phyloP scores from a whole-genome alignment of 106 monocot genomes.

The Hemerocallis citrina region DNA sequence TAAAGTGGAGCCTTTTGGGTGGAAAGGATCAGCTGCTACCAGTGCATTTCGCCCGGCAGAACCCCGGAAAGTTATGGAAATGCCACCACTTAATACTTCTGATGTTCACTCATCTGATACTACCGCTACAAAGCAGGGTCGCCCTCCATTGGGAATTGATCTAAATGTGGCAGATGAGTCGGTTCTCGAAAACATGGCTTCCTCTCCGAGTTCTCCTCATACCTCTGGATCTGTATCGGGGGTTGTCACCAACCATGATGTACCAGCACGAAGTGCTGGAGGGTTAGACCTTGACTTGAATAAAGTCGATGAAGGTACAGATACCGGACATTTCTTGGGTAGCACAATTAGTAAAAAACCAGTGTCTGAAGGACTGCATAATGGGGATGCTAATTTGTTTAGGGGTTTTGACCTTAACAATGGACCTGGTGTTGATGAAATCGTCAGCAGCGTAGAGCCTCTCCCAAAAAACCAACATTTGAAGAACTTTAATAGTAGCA shows the following conservation, averaged over 20 bases:
- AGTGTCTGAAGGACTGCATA: slow-evolving; percentile 9
- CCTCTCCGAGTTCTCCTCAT: slow-evolving; percentile 39
- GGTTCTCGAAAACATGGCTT: slow-evolving; percentile 45
- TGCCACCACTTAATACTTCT: slow-evolving; percentile 42
- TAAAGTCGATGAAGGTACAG: slow-evolving; percentile 53
- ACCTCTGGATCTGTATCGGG: slow-evolving; percentile 42
- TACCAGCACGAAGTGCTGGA: slow-evolving; percentile 13
- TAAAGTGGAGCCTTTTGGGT: slow-evolving; percentile 60
- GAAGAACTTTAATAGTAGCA: slow-evolving; percentile 26
- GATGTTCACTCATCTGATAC: slow-evolving; percentile 29
- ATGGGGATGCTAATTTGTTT: slow-evolving; percentile 31
- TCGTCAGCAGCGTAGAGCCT: slow-evolving; percentile 24
- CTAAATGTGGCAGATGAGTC: slow-evolving; percentile 72
- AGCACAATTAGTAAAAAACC: slow-evolving; percentile 26
- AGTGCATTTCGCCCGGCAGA: slow-evolving; percentile 95
- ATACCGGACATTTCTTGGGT: slow-evolving; percentile 32
- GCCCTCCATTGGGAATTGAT: slow-evolving; percentile 59
- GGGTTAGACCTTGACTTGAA: slow-evolving; percentile 91
- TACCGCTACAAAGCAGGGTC: slow-evolving; percentile 28
- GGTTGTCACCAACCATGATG: slow-evolving; percentile 14
- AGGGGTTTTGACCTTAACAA: slow-evolving; percentile 86
- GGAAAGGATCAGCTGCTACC: slow-evolving; percentile 97
- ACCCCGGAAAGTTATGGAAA: slow-evolving; percentile 68
- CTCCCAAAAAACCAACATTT: slow-evolving; percentile 21
- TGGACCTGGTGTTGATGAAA: slow-evolving; percentile 71